These are phyloP conservation scores for Eucalyptus erythrocorys DNA, from an alignment of 345 rosid species.

Conservation along the genomic window DNA sequence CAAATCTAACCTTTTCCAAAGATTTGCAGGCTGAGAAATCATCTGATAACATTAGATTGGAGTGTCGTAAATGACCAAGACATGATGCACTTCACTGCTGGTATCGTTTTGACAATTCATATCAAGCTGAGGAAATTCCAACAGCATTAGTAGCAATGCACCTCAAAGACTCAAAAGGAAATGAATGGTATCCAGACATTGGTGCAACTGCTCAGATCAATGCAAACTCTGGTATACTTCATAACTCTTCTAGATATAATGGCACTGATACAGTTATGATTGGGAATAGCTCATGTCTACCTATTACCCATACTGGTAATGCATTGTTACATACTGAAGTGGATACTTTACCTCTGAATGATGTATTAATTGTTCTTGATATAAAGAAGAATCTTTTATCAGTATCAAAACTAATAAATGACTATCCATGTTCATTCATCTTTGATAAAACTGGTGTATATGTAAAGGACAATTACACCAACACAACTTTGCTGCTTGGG, in stretches of 20 bases:
- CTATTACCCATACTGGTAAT: background rate
- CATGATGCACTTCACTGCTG: background rate
- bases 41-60: too few relatives aligned
- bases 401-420: background rate
- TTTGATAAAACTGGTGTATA: background rate
- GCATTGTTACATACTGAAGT: background rate
- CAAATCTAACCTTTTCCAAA: too few relatives aligned
- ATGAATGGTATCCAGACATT: background rate
- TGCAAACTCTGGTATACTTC: background rate
- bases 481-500: background rate
- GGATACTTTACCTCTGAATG: background rate
- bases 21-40: too few relatives aligned
- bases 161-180: background rate
- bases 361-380: background rate
- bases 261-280: background rate
- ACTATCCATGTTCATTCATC: background rate
- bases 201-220: background rate
- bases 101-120: background rate
- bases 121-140: background rate
- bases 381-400: background rate
- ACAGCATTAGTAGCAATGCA: background rate
- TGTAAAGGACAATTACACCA: background rate
- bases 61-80: background rate
- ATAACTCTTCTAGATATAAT: background rate
- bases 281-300: background rate